Evolutionary conservation across 371 early-diverging fungal species (phyloP).

Genomic region (Mortierella sp.): DNA sequence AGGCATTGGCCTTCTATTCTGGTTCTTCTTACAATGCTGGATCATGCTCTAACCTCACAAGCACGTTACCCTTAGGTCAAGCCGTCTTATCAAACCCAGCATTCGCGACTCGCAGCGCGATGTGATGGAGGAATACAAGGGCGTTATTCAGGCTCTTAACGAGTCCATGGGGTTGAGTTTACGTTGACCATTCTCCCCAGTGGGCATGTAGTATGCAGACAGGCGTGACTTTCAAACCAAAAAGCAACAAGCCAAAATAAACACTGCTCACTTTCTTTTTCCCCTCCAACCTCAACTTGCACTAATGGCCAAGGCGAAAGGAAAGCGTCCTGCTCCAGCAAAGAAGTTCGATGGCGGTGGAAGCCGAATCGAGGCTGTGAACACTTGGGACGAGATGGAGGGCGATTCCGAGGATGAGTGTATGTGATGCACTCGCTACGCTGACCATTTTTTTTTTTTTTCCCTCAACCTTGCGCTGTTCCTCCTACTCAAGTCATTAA

Average conservation of each 20-base stretch:
- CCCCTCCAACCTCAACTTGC: conserved; percentile 9
- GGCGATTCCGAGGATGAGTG: conserved; percentile 87
- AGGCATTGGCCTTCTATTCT: not conserved
- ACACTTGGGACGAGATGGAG: conserved; percentile 82
- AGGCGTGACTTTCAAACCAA: no score
- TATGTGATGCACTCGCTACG: conserved; percentile 36
- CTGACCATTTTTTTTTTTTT: not conserved
- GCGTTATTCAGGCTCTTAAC: conserved; percentile 33
- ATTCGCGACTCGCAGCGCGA: conserved; percentile 15
- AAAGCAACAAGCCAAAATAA: conserved; percentile 13
- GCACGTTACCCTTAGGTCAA: conserved; percentile 6
- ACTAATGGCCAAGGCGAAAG: conserved; percentile 45
- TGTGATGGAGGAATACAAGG: conserved; percentile 15
- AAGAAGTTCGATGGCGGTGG: conserved; percentile 55
- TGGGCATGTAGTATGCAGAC: not conserved
- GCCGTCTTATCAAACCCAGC: conserved; percentile 9
- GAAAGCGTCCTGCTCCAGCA: conserved; percentile 39
- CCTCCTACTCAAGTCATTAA: not conserved
- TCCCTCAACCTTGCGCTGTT: not conserved
- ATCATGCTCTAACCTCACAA: no score
- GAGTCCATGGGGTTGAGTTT: conserved; percentile 43
- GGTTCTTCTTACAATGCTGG: no score
- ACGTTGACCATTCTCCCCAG: conserved; percentile 2
- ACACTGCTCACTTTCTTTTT: not conserved
- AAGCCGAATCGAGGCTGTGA: conserved; percentile 65